Conservation (phyloP, 2,329 filamentous ascomycete species). For the Sarocladiaceae sp. region DNA sequence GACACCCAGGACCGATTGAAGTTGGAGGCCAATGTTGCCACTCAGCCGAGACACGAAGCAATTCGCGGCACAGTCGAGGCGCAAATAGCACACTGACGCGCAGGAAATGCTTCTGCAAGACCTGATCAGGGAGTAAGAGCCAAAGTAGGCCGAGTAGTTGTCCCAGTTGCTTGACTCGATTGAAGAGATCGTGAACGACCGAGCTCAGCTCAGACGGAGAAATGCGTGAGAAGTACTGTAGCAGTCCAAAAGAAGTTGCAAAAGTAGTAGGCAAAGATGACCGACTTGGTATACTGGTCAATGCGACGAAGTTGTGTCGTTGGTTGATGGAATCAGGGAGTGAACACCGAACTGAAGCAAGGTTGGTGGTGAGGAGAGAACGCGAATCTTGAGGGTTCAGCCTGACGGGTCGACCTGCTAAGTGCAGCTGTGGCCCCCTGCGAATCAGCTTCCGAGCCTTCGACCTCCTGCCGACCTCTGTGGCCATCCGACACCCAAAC, state of each 20-base stretch:
- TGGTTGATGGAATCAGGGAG: neutral
- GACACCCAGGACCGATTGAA: neutral
- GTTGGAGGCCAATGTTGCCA: neutral
- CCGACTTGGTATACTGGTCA: neutral
- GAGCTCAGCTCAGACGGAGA: neutral
- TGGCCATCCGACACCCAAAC: neutral
- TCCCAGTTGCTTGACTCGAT: neutral
- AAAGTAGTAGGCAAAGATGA: neutral
- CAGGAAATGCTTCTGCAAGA: neutral
- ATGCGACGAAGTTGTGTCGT: neutral
- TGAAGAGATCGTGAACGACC: neutral
- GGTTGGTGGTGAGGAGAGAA: neutral
- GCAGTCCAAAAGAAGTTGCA: neutral
- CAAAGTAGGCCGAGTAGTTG: neutral
- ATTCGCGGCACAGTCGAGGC: neutral
- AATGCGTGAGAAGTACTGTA: neutral
- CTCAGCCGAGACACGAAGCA: neutral
- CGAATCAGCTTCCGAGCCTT: conserved; percentile 5
- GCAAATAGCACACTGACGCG: neutral
- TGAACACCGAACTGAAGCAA: neutral
- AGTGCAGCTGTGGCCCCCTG: neutral
- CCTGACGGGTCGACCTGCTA: neutral
- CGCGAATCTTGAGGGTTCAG: conserved; percentile 7
- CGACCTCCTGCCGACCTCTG: neutral
- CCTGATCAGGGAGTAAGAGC: neutral